These are phyloP conservation scores for Ceratocystis harringtonii DNA, from an alignment of 2,329 filamentous ascomycete genomes.

Conservation along the genomic window DNA sequence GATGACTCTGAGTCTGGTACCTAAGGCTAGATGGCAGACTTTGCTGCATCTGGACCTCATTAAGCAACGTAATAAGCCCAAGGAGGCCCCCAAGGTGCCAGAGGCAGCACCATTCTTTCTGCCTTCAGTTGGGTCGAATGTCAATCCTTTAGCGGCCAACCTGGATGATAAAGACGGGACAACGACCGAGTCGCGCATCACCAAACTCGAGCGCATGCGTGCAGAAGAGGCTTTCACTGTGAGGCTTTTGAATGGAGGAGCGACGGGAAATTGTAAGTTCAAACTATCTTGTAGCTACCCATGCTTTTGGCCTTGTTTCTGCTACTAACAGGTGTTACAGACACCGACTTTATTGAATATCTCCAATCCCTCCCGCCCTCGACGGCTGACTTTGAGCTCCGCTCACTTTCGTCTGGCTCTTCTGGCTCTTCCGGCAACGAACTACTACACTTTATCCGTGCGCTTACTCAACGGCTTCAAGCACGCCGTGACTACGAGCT, in stretches of 20 bases:
- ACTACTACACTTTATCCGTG: conserved; percentile 63
- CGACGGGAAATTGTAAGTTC: conserved; percentile 45
- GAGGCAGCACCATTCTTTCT: conserved; percentile 96
- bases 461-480: conserved; percentile 55
- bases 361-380: conserved; percentile 71
- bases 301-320: neutral
- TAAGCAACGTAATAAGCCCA: conserved; percentile 85
- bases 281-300: neutral
- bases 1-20: conserved; percentile 77
- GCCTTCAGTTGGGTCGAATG: conserved; percentile 39
- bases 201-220: conserved; percentile 45
- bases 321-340: conserved; percentile 26
- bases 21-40: conserved; percentile 86
- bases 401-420: conserved; percentile 47
- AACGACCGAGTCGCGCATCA: conserved; percentile 45
- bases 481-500: conserved; percentile 76
- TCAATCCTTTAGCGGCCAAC: conserved; percentile 22
- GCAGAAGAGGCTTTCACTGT: conserved; percentile 44
- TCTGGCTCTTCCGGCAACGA: conserved; percentile 44
- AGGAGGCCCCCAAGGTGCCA: conserved; percentile 75
- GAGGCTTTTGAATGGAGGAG: conserved; percentile 39
- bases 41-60: conserved; percentile 84
- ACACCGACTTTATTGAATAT: conserved; percentile 56
- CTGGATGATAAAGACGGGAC: conserved; percentile 26
- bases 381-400: conserved; percentile 78